These are phyloP conservation scores for Parathielavia appendiculata DNA, from an alignment of 495 filamentous ascomycete genomes.

Conservation along the genomic window DNA sequence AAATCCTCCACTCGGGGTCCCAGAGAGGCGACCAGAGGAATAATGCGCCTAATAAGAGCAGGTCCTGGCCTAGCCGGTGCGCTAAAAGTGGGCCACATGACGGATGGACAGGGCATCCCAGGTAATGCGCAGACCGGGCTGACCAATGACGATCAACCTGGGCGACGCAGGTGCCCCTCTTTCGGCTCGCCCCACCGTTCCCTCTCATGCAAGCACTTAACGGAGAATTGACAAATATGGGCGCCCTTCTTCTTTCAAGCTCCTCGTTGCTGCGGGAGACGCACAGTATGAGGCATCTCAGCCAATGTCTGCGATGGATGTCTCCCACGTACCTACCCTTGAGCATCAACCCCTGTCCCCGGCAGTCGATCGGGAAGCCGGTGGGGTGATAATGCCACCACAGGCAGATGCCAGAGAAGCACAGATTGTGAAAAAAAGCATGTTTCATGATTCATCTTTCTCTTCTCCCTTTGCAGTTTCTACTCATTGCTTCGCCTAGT, in stretches of 20 bases:
- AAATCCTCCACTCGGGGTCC: constrained; percentile 14
- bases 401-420: constrained; percentile 11
- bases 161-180: constrained; percentile 18
- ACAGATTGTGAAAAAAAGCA: background rate
- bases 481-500: background rate
- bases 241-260: background rate
- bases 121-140: constrained; percentile 11
- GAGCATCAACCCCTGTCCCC: too few relatives aligned
- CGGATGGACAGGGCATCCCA: constrained; percentile 19
- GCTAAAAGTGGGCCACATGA: constrained; percentile 33
- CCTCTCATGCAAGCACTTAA: constrained; percentile 27
- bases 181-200: constrained; percentile 10
- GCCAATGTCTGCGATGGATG: background rate
- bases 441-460: constrained; percentile 13
- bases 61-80: constrained; percentile 7
- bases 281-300: background rate
- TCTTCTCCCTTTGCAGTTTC: constrained; percentile 5
- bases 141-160: constrained; percentile 19
- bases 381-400: background rate
- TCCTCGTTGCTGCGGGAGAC: background rate
- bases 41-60: constrained; percentile 38
- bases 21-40: constrained; percentile 18
- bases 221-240: constrained; percentile 16
- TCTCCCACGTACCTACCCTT: background rate
- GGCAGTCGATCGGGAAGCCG: background rate